A percentile compares a stretch with the other conserved stretches of the same genome.
phyloP scores from a whole-genome alignment of 2,329 filamentous ascomycete species.

The Aspergillus pseudoviridinutans region DNA sequence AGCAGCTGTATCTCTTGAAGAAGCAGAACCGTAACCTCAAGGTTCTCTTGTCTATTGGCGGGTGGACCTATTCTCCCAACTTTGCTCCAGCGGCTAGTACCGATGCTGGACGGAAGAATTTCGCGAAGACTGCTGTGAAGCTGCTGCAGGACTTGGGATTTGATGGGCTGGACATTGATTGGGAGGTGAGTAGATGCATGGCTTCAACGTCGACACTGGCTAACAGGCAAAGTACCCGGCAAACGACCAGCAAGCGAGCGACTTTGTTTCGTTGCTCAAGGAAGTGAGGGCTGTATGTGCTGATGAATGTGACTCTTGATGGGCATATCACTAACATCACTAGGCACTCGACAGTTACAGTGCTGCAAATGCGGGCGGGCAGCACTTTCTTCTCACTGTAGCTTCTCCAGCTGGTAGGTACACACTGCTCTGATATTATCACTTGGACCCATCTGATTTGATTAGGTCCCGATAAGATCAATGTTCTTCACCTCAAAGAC shows the following conservation, averaged over 20 bases:
- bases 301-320: not conserved
- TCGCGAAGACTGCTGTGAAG: constrained; percentile 66
- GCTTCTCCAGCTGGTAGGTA: constrained; percentile 42
- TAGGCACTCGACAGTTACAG: constrained; percentile 43
- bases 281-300: constrained; percentile 27
- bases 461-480: constrained; percentile 42
- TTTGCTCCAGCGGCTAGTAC: constrained; percentile 66
- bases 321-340: not conserved
- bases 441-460: not conserved
- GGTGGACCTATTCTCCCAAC: constrained; percentile 73
- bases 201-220: not conserved
- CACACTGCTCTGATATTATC: not conserved
- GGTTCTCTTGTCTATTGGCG: constrained; percentile 76
- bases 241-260: constrained; percentile 28
- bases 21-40: constrained; percentile 73
- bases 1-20: constrained; percentile 73
- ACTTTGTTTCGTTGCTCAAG: constrained; percentile 34
- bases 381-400: constrained; percentile 45
- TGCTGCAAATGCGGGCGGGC: constrained; percentile 31
- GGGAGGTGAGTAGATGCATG: constrained; percentile 28
- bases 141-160: constrained; percentile 76
- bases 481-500: constrained; percentile 37
- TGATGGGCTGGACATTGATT: constrained; percentile 43
- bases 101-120: constrained; percentile 54
- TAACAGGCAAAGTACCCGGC: constrained; percentile 25